These are phyloP conservation scores for Penicillium pulvis DNA, from an alignment of 495 filamentous ascomycete genomes.

Conservation along the genomic window DNA sequence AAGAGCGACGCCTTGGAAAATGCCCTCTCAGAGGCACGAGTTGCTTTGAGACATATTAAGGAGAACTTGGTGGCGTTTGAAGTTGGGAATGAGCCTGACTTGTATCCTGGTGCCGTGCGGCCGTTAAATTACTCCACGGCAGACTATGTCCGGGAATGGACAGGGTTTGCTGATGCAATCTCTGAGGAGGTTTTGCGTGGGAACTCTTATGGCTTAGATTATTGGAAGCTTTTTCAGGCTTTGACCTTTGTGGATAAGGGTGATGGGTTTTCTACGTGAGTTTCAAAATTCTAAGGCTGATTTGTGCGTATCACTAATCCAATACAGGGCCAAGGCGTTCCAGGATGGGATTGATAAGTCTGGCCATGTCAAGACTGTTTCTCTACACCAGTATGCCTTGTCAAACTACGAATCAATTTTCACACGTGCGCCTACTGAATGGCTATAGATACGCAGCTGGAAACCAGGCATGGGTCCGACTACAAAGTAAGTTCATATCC, in stretches of 20 bases:
- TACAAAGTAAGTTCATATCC: constrained; percentile 10
- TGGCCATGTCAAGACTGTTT: constrained; percentile 21
- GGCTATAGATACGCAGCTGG: constrained; percentile 16
- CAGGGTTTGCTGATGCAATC: constrained; percentile 17
- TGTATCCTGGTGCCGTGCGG: constrained; percentile 18
- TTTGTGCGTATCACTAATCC: neutral
- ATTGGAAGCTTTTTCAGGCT: constrained; percentile 20
- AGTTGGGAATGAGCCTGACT: constrained; percentile 22
- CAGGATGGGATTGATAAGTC: constrained; percentile 13
- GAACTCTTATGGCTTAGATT: constrained; percentile 18
- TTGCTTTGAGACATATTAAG: constrained; percentile 18
- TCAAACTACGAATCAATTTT: neutral
- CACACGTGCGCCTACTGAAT: neutral
- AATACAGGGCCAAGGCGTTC: constrained; percentile 12
- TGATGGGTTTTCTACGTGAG: constrained; percentile 13
- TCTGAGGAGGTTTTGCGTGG: constrained; percentile 16
- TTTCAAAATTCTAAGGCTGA: neutral
- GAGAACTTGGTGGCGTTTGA: constrained; percentile 19
- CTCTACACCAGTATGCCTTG: constrained; percentile 18
- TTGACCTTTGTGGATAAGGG: constrained; percentile 19
- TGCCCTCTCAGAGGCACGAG: constrained; percentile 14
- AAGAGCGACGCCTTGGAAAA: constrained; percentile 18
- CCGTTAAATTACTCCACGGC: constrained; percentile 10
- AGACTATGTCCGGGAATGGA: constrained; percentile 22
- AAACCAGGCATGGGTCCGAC: constrained; percentile 19